Evolutionary conservation across 2,329 filamentous ascomycete species (phyloP), one percentile per base, ranked within the genome.

Genomic region (Pseudogymnoascus sp.): DNA sequence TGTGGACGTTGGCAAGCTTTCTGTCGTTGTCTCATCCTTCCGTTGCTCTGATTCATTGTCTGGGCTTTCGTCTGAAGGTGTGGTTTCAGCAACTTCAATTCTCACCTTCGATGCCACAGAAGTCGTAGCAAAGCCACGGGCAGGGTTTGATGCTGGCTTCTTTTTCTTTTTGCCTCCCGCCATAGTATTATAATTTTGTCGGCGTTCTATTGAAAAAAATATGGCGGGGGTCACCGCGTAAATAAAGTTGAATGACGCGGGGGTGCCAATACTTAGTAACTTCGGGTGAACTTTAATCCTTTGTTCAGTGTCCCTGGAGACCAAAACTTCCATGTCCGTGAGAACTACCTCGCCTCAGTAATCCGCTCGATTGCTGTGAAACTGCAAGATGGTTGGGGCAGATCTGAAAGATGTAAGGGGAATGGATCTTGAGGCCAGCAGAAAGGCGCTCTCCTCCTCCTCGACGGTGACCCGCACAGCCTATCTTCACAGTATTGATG

Each of bases 71-170:
- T 63, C 64, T 38, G 65, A 60, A 21, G 67, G 62, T 26, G 66
- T 64, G 47, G 70, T 67, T 44, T 77, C 75, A 38, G 76, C 73
- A 64, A 75, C 67, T 72, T 93, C 91, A 53, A 83, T 80, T 73
- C 90, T 83, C 8, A 86, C 82, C 70, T 93, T 96, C 23, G 91
- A 96, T 47, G 92, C 91, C 65, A 96, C 83, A 1, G 93, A 97
- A 11, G 91, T 96, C 4, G 95, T 99, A 68, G 93, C 91, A 78
- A 97, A 96, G 17, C 93, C 95, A 75, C 95, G 84, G 40, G 92
- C 91, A 65, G 93, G 91, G 76, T 97, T 97, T 33, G 88, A 85
- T 26, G 85, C 84, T 63, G 89, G 83, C 83, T 97, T 97, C 81
- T 97, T 96, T 79, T 96, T 96, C 77, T 91, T 89, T 72, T 81